phyloP scores from a whole-genome alignment of 345 rosid genomes.

The Nasturtium officinale region DNA sequence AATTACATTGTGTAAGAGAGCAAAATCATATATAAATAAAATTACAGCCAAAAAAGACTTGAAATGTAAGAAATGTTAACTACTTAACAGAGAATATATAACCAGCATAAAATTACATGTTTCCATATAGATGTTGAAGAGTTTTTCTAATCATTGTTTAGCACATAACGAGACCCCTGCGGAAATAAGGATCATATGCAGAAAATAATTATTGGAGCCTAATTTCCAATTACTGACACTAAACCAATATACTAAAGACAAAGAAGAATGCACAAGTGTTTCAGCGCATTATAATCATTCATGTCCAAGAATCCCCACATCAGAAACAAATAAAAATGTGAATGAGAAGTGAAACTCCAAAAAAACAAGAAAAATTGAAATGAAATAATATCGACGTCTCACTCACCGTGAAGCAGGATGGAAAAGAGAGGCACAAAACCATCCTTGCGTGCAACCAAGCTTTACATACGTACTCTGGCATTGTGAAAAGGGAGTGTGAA shows the following conservation, averaged over 20 bases:
- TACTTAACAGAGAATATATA: slow-evolving; percentile 12
- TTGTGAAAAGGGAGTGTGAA: slow-evolving; percentile 15
- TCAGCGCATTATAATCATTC: slow-evolving; percentile 5
- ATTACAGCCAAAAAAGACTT: neutral
- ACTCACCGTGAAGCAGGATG: slow-evolving; percentile 77
- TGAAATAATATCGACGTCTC: slow-evolving; percentile 2
- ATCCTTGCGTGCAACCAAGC: slow-evolving; percentile 96
- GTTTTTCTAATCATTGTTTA: slow-evolving; percentile 5
- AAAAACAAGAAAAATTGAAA: neutral
- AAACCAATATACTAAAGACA: slow-evolving; percentile 2
- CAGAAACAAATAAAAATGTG: slow-evolving; percentile 7
- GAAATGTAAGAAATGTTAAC: slow-evolving; percentile 3
- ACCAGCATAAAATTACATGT: slow-evolving; percentile 8
- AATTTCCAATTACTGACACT: slow-evolving; percentile 8
- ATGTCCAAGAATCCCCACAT: slow-evolving; percentile 6
- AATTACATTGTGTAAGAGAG: slow-evolving; percentile 16
- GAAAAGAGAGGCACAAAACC: slow-evolving; percentile 76
- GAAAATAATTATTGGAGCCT: slow-evolving; percentile 19
- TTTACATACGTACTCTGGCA: slow-evolving; percentile 75
- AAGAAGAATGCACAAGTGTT: neutral
- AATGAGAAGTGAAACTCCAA: neutral
- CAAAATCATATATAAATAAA: neutral
- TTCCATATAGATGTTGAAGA: neutral
- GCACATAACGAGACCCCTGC: slow-evolving; percentile 14
- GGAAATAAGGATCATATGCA: slow-evolving; percentile 10